These are phyloP conservation scores for Raphanus hybrid DNA, from an alignment of 441 rosid genomes.

Conservation along the genomic window DNA sequence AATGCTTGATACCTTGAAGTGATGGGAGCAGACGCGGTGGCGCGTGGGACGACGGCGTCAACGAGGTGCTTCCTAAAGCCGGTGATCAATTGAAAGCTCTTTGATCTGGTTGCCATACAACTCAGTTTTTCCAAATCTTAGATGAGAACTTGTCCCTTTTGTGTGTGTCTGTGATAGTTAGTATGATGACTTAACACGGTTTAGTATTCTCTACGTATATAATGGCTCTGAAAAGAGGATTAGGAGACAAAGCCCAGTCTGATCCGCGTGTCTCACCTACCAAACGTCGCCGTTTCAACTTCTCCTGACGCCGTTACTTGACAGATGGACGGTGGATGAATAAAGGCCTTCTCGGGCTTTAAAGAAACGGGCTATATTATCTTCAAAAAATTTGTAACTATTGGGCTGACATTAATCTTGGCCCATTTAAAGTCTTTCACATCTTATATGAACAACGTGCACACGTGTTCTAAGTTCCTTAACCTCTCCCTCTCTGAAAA, in stretches of 20 bases:
- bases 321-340: conserved; percentile 2
- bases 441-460: conserved; percentile 16
- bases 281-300: no score
- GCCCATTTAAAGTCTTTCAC: conserved; percentile 4
- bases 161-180: not conserved
- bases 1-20: conserved; percentile 25
- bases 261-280: no score
- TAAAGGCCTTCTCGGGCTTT: not conserved
- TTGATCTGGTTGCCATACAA: conserved; percentile 64
- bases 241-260: no score
- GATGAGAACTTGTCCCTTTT: not conserved
- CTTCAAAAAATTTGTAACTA: no score
- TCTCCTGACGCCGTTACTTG: no score
- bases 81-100: conserved; percentile 59
- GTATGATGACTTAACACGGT: conserved; percentile 6
- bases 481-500: not conserved
- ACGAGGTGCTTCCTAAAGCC: conserved; percentile 57
- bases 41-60: conserved; percentile 41
- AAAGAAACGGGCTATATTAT: conserved; percentile 9
- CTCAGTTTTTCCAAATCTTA: conserved; percentile 13
- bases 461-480: conserved; percentile 36
- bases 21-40: conserved; percentile 31
- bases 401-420: not conserved
- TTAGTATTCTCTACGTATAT: conserved; percentile 15
- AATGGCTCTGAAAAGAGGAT: conserved; percentile 29